phyloP scores from a whole-genome alignment of 352 stramenopile genomes.

The Globisporangium polare region DNA sequence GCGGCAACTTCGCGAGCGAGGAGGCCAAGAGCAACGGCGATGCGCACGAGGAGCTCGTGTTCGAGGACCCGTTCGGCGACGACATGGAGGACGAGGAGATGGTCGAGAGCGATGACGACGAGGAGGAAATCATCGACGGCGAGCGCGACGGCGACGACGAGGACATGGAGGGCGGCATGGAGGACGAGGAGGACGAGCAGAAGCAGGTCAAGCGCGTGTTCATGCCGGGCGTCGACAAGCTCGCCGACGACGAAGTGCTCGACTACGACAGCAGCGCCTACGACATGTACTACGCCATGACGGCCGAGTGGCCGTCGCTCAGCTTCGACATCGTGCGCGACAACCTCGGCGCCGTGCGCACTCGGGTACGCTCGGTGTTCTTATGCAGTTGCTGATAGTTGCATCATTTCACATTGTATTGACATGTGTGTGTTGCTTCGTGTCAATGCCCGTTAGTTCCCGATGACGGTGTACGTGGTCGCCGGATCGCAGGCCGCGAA shows the following conservation, averaged over 20 bases:
- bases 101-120: slow-evolving; percentile 76
- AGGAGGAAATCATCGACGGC: slow-evolving; percentile 62
- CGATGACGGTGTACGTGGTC: slow-evolving; percentile 95
- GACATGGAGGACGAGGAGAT: slow-evolving; percentile 90
- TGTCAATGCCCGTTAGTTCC: slow-evolving; percentile 65
- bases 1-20: slow-evolving; percentile 25
- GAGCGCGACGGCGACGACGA: slow-evolving; percentile 36
- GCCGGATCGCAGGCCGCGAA: slow-evolving; percentile 95
- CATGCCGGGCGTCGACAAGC: slow-evolving; percentile 89
- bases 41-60: slow-evolving; percentile 69
- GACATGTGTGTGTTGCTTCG: not conserved
- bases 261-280: slow-evolving; percentile 99
- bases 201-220: slow-evolving; percentile 88
- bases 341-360: slow-evolving; percentile 91
- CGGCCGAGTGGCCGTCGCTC: slow-evolving; percentile 96
- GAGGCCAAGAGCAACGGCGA: slow-evolving; percentile 23
- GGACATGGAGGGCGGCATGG: slow-evolving; percentile 57
- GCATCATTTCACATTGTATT: not conserved
- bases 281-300: slow-evolving; percentile 99
- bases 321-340: slow-evolving; percentile 97
- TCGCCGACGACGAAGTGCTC: slow-evolving; percentile 93
- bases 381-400: not conserved
- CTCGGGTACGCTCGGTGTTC: slow-evolving; percentile 24
- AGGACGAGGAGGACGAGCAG: slow-evolving; percentile 49
- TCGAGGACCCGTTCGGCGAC: slow-evolving; percentile 88